Conservation (phyloP, 805 yeast genomes). For the Pichia heedii region DNA sequence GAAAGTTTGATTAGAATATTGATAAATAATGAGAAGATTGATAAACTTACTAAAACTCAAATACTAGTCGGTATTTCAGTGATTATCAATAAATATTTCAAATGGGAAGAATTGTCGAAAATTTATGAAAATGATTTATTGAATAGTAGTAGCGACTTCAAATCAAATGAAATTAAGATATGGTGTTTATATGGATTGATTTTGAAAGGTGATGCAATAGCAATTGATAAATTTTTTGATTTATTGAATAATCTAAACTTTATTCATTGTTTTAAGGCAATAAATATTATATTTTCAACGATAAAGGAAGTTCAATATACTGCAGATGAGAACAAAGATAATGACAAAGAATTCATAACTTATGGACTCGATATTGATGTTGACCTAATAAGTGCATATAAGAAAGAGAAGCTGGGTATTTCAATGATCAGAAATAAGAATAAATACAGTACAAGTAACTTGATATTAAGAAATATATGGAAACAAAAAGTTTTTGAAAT, state of each 20-base stretch:
- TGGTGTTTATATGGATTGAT: slow-evolving; percentile 12
- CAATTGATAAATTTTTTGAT: slow-evolving; percentile 5
- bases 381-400: slow-evolving; percentile 1
- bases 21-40: neutral
- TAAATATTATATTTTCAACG: slow-evolving; percentile 8
- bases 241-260: neutral
- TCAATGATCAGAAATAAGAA: slow-evolving; percentile 9
- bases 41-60: slow-evolving; percentile 2
- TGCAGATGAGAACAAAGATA: neutral
- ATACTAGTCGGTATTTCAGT: slow-evolving; percentile 6
- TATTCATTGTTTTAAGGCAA: slow-evolving; percentile 1
- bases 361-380: neutral
- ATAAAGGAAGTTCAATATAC: slow-evolving; percentile 5
- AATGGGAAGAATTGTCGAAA: neutral
- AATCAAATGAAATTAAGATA: slow-evolving; percentile 3
- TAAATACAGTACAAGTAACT: slow-evolving; percentile 32
- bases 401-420: neutral
- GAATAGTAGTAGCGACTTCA: too few relatives aligned
- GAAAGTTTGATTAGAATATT: neutral
- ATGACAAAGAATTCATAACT: neutral
- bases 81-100: slow-evolving; percentile 9
- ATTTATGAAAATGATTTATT: neutral
- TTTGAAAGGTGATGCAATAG: slow-evolving; percentile 8
- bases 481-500: slow-evolving; percentile 71
- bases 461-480: slow-evolving; percentile 58